These are phyloP conservation scores for Phytophthora idaei DNA, from an alignment of 352 stramenopile species.

Conservation along the genomic window DNA sequence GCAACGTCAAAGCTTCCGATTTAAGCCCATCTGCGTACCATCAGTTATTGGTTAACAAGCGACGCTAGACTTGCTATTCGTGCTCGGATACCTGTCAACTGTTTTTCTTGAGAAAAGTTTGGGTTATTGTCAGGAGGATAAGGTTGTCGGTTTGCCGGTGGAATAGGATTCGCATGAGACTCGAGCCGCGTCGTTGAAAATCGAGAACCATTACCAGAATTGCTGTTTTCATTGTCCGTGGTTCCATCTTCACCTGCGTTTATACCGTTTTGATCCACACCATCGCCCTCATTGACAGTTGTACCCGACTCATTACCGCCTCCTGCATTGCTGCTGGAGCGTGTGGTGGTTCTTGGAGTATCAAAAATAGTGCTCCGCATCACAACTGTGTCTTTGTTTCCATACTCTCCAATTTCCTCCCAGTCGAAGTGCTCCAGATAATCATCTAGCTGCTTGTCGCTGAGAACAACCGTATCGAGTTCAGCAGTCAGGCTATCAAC, in stretches of 20 bases:
- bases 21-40: no score
- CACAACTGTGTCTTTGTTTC: constrained; percentile 1
- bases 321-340: neutral
- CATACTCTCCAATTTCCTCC: constrained; percentile 7
- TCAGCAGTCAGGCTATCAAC: neutral
- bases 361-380: constrained; percentile 1
- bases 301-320: neutral
- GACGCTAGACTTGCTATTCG: neutral
- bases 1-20: no score
- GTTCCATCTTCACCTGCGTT: neutral
- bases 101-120: neutral
- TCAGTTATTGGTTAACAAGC: no score
- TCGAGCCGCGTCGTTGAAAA: neutral
- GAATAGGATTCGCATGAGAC: neutral
- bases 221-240: neutral
- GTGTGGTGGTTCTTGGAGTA: neutral
- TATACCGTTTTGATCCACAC: neutral
- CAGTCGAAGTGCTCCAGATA: constrained; percentile 4
- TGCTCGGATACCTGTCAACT: neutral
- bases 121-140: neutral
- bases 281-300: neutral
- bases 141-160: neutral
- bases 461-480: constrained; percentile 1
- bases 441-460: constrained; percentile 1
- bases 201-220: neutral